Evolutionary conservation across 805 yeast species (phyloP), one percentile per base, ranked within the genome.

Genomic region (Barnettozyma populi): DNA sequence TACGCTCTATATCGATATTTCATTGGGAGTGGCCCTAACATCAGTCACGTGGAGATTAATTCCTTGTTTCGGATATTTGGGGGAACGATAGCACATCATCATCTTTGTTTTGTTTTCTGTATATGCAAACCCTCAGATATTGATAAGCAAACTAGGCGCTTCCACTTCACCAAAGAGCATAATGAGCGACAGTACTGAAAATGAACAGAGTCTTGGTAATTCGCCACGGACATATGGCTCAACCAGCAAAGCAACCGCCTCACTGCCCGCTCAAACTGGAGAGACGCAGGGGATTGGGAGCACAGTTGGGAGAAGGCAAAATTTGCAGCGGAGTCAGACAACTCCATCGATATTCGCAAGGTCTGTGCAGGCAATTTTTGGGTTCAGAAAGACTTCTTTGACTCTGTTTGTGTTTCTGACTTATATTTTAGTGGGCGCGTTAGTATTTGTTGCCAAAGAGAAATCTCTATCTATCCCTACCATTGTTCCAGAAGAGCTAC

Each of bases 351-450:
- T 49, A 4, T 36, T 59, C 27, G 40, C 42, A 1, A 48, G 52
- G 35, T 61, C 65, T 21, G 36, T 74, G 8, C 71, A 83, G 46
- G 71, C 82, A 6, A 63, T 76, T 1, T 80, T 84, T 61, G 81
- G 85, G n/a, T 85, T 84, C 67, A 66, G 92, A 52, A 85, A 85
- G 65, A 84, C 90, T 0, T 74, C 87, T 1, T 70, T 85, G 40
- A 79, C 89, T 8, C 54, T 81, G 3, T 61, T 83, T 44, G 75
- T 80, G 7, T 61, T 78, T 1, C 27, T 77, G 7, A 73, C 86
- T 0, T 71, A 77, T 44, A 45, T 74, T 1, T 45, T 64, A 5
- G 70, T 80, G 2, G 63, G 76, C 8, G 36, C 68, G 2, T 44
- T 76, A 4, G 70, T 73, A 14, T 54, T 59, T 14, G 55, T 61